These are phyloP conservation scores for Trichoderma gamsii DNA, from an alignment of 495 filamentous ascomycete genomes.

Conservation along the genomic window DNA sequence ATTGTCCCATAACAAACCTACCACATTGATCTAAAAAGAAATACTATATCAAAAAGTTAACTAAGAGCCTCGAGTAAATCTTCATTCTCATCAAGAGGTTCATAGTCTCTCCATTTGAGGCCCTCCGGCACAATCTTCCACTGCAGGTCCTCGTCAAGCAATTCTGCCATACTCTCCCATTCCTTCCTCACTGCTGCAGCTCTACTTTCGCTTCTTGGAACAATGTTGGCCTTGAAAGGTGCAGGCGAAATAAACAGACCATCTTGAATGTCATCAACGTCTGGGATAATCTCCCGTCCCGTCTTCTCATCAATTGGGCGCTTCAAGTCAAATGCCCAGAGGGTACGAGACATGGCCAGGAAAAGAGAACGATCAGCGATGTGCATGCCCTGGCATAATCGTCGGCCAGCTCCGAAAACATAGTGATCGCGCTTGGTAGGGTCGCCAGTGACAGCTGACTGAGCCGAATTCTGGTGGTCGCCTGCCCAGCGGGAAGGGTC, in stretches of 20 bases:
- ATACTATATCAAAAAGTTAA: slow-evolving; percentile 24
- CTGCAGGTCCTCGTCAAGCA: slow-evolving; percentile 23
- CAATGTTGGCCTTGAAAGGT: slow-evolving; percentile 32
- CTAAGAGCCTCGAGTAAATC: background rate
- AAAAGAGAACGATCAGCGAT: slow-evolving; percentile 54
- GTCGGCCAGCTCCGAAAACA: slow-evolving; percentile 53
- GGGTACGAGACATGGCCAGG: slow-evolving; percentile 41
- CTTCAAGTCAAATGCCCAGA: slow-evolving; percentile 50
- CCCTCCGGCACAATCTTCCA: slow-evolving; percentile 24
- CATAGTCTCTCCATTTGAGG: slow-evolving; percentile 12
- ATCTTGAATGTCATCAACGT: slow-evolving; percentile 37
- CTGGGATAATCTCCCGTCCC: slow-evolving; percentile 33
- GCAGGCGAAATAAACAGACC: slow-evolving; percentile 41
- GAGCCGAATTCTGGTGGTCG: slow-evolving; percentile 25
- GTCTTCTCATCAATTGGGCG: slow-evolving; percentile 26
- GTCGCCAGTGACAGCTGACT: slow-evolving; percentile 32
- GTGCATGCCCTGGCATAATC: slow-evolving; percentile 53
- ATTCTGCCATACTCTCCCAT: slow-evolving; percentile 28
- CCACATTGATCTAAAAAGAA: slow-evolving; percentile 18
- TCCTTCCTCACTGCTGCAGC: slow-evolving; percentile 27
- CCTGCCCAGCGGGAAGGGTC: slow-evolving; percentile 29
- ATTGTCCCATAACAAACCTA: no score
- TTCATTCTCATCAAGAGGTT: background rate
- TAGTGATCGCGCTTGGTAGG: slow-evolving; percentile 37
- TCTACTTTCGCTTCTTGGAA: slow-evolving; percentile 27